Base-by-base conservation (phyloP, 441 rosid species). In the Syzygium malaccense region DNA sequence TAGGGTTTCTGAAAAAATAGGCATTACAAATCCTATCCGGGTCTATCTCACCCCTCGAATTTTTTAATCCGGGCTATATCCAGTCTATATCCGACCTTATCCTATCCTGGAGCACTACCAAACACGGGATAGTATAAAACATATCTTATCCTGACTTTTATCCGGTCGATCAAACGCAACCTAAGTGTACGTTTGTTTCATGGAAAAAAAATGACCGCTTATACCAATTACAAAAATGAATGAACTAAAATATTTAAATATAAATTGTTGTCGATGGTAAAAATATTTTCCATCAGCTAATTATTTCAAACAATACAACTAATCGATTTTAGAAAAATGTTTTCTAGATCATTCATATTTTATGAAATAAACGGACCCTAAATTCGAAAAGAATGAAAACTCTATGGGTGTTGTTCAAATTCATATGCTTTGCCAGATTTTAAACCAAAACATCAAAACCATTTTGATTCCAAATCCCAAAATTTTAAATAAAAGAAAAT, bases 171-270 rank as follows among this genome's bases (percentile, higher is more conserved):
- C 33, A 33, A 33, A 33, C 33, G 3, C 3, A 33, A 33, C 33
- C 33, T 33, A 30, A 1, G 0, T 0, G 20, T 64, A 18, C 1
- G 0, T n/a, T 64, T 8, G 18, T 30, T 30, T 64, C 0, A 0
- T 20, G 3, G 30, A 15, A 60, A 53, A 51, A 28, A 64, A 64
- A 30, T 14, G 37, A 30, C 1, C 1, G 4, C 4, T 32, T 15
- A 0, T 30, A 17, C 32, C 13, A 8, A 1, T 17, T 30, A 14
- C 0, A 62, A n/a, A 62, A 62, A 62, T 62, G 4, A 62, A 62
- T 62, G 3, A 62, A n/a, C 2, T 1, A 64, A 62, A 62, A 62
- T 28, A 62, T 28, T 62, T 28, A 62, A 0, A 30, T 6, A 64
- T 64, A 64, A 64, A 30, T 30, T 30, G 0, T 8, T 15, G 30